A percentile compares a stretch with the other conserved stretches of the same genome.
Conservation (phyloP, 1,284 basidiomycete species). For the Moniliophthora roreri region DNA sequence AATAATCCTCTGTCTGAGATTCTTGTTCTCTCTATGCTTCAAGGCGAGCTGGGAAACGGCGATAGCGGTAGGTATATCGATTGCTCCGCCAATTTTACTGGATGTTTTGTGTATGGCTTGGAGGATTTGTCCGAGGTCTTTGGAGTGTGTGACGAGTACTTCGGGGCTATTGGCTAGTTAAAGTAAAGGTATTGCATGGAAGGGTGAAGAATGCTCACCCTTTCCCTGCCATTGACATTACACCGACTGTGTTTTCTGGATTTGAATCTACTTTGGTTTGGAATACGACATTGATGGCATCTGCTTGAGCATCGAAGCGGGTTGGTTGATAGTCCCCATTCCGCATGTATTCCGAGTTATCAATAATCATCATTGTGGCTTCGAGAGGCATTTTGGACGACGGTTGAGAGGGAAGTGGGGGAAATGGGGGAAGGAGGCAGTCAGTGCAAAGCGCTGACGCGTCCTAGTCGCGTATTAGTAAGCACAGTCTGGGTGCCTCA, state of each 20-base stretch:
- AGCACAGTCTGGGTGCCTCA: too few species aligned
- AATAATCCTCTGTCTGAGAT: constrained; percentile 92
- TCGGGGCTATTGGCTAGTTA: constrained; percentile 66
- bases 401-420: neutral
- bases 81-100: constrained; percentile 72
- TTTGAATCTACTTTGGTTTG: constrained; percentile 94
- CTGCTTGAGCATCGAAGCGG: constrained; percentile 87
- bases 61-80: constrained; percentile 88
- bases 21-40: constrained; percentile 99
- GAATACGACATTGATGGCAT: constrained; percentile 91
- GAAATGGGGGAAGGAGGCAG: neutral
- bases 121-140: constrained; percentile 92
- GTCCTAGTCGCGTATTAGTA: too few species aligned
- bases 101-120: constrained; percentile 74
- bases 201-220: constrained; percentile 62
- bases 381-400: constrained; percentile 81
- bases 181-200: neutral
- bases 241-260: constrained; percentile 95
- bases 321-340: constrained; percentile 94
- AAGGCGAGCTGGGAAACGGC: constrained; percentile 94
- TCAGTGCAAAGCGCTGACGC: constrained; percentile 10
- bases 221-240: constrained; percentile 98
- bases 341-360: constrained; percentile 95
- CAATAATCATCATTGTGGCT: constrained; percentile 91
- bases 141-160: constrained; percentile 94